Conservation (phyloP, 129 eudicot genomes). For the Flaveria ramosissima region DNA sequence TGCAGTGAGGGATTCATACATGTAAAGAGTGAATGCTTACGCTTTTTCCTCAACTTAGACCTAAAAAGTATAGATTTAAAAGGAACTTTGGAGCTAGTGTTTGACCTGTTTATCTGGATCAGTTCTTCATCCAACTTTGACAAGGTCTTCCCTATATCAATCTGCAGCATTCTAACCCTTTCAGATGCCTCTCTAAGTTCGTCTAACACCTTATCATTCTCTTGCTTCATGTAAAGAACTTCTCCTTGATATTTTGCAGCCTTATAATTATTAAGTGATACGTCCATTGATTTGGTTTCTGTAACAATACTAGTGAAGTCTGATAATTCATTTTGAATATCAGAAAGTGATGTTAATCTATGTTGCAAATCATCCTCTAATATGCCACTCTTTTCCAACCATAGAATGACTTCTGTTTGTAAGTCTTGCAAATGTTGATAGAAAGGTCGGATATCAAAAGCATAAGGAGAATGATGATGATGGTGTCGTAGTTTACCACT, state of each 20-base stretch:
- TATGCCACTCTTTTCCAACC: constrained; percentile 62
- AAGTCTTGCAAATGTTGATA: constrained; percentile 68
- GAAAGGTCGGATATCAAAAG: constrained; percentile 56
- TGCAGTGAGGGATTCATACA: constrained; percentile 52
- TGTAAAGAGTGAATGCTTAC: constrained; percentile 42
- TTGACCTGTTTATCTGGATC: constrained; percentile 28
- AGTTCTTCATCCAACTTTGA: constrained; percentile 54
- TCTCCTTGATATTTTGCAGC: constrained; percentile 78
- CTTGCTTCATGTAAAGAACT: constrained; percentile 69
- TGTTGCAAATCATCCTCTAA: constrained; percentile 62
- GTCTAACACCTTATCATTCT: constrained; percentile 55
- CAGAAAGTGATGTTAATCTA: constrained; percentile 54
- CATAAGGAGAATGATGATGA: constrained; percentile 17
- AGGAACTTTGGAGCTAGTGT: constrained; percentile 43
- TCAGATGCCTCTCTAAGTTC: constrained; percentile 56
- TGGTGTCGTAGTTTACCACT: constrained; percentile 15
- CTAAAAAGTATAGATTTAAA: constrained; percentile 67
- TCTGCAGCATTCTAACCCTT: constrained; percentile 43
- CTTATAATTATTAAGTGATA: constrained; percentile 40
- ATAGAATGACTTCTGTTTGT: constrained; percentile 61
- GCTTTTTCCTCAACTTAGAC: constrained; percentile 57
- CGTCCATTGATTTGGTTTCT: background rate
- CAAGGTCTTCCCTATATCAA: constrained; percentile 52
- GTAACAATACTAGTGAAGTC: constrained; percentile 31
- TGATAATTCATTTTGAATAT: constrained; percentile 58